Conservation (phyloP, 2,329 filamentous ascomycete genomes). For the Xylaria sp. region DNA sequence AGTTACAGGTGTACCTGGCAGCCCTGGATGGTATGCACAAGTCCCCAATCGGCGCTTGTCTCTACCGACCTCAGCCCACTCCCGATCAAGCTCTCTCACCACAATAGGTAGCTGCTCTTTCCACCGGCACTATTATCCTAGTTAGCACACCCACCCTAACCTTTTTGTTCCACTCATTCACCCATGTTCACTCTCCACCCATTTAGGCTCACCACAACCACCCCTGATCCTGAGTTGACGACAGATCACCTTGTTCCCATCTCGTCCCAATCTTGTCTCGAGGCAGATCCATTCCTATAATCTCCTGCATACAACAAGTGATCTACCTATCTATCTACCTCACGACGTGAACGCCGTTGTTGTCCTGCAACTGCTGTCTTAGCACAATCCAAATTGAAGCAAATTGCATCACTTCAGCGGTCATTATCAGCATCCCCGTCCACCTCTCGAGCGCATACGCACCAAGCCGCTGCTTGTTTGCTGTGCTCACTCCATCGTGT, state of each 20-base stretch:
- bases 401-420: neutral
- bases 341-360: neutral
- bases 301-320: conserved; percentile 17
- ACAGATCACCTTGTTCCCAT: conserved; percentile 38
- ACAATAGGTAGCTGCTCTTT: conserved; percentile 3
- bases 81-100: neutral
- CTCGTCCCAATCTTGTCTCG: conserved; percentile 13
- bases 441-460: neutral
- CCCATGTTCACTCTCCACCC: conserved; percentile 23
- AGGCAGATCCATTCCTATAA: conserved; percentile 6
- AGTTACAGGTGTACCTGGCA: no score
- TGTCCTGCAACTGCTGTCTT: conserved; percentile 7
- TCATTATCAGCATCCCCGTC: neutral
- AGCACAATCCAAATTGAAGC: neutral
- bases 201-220: conserved; percentile 22
- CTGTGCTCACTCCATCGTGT: conserved; percentile 15
- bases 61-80: neutral
- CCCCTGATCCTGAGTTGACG: conserved; percentile 38
- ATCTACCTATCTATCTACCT: conserved; percentile 12
- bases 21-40: no score
- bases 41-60: neutral
- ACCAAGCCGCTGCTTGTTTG: conserved; percentile 10
- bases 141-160: neutral
- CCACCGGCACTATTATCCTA: neutral
- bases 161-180: conserved; percentile 16